phyloP scores from a whole-genome alignment of 805 yeast species.

The Alloascoidea africana region DNA sequence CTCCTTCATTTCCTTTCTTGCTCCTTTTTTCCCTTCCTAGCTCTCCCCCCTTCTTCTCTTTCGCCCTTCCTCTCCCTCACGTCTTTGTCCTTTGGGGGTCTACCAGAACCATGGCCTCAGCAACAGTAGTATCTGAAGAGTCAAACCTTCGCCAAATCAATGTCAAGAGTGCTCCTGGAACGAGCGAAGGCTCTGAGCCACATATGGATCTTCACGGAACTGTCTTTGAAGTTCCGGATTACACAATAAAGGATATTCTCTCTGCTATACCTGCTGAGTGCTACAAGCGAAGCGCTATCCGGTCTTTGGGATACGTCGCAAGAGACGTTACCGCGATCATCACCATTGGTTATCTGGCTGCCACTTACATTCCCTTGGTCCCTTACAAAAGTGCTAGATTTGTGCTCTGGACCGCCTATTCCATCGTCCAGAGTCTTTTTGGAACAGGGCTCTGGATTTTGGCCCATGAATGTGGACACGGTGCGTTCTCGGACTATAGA shows the following conservation, averaged over 20 bases:
- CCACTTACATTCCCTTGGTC: constrained; percentile 35
- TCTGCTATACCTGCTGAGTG: constrained; percentile 61
- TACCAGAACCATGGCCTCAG: too few relatives aligned
- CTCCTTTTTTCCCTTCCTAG: too few relatives aligned
- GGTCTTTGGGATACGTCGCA: constrained; percentile 47
- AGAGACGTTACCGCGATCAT: constrained; percentile 40
- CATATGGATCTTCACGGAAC: too few relatives aligned
- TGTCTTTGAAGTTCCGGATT: constrained; percentile 67
- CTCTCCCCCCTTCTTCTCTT: too few relatives aligned
- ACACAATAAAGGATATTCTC: constrained; percentile 59
- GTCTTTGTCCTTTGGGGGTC: too few relatives aligned
- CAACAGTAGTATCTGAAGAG: too few relatives aligned
- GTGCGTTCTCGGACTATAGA: constrained; percentile 64
- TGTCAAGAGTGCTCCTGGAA: too few relatives aligned
- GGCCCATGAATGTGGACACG: constrained; percentile 90
- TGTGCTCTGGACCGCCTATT: constrained; percentile 42
- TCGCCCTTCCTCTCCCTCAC: too few relatives aligned
- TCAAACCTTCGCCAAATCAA: too few relatives aligned
- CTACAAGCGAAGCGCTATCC: constrained; percentile 42
- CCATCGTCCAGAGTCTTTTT: constrained; percentile 42
- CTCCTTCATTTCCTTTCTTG: too few relatives aligned
- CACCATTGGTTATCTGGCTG: constrained; percentile 36
- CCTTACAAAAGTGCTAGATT: constrained; percentile 30
- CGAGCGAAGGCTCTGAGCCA: too few relatives aligned
- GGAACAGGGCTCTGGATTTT: constrained; percentile 74